phyloP scores from a whole-genome alignment of 768 basidiomycete genomes.

The Russula foetens region DNA sequence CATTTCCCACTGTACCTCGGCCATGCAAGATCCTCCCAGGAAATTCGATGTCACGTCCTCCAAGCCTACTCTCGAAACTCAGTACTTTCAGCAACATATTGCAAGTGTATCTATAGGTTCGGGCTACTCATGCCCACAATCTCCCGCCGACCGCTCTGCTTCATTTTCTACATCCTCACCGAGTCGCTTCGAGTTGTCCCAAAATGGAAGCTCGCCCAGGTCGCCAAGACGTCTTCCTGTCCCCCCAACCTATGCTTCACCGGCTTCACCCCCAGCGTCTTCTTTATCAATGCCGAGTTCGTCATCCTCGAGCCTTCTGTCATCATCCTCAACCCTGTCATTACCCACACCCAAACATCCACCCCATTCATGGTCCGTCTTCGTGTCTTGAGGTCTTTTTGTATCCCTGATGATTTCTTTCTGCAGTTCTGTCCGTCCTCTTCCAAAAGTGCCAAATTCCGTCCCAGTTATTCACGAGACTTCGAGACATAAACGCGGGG shows the following conservation, averaged over 20 bases:
- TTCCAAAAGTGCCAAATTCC: conserved; percentile 9
- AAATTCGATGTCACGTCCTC: not conserved
- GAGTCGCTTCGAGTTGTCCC: no score
- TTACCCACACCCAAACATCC: not conserved
- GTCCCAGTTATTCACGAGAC: not conserved
- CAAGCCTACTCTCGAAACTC: not conserved
- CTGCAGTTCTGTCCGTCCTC: not conserved
- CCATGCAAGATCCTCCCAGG: not conserved
- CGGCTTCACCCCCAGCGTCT: not conserved
- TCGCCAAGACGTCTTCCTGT: conserved; percentile 4
- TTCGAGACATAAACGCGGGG: no score
- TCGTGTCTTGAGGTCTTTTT: not conserved
- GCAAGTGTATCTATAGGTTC: not conserved
- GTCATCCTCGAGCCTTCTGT: not conserved
- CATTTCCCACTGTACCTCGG: not conserved
- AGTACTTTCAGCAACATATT: not conserved
- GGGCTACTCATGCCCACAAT: not conserved
- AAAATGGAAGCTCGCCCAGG: not conserved
- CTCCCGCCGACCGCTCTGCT: not conserved
- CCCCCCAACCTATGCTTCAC: not conserved
- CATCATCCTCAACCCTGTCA: not conserved
- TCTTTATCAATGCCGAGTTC: not conserved
- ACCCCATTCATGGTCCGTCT: not conserved
- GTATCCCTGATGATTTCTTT: not conserved
- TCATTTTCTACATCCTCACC: no score